phyloP scores from a whole-genome alignment of 257 asterid genomes.

The Solanum habrochaites region DNA sequence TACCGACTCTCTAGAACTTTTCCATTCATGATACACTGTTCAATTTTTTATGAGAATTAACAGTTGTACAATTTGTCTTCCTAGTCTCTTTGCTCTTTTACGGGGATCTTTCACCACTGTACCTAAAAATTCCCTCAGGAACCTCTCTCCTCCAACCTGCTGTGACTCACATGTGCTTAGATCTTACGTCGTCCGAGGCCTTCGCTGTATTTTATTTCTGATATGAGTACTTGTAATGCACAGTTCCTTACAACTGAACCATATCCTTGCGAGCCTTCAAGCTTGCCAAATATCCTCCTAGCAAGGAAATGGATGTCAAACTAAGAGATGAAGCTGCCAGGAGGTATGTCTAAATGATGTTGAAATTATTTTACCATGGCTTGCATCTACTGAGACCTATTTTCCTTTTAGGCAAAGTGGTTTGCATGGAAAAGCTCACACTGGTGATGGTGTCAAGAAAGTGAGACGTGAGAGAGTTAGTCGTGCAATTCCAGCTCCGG shows the following conservation, averaged over 20 bases:
- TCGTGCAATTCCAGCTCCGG: conserved; percentile 86
- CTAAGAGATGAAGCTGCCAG: conserved; percentile 76
- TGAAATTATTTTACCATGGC: background rate
- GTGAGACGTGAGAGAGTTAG: conserved; percentile 50
- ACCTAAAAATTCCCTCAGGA: background rate
- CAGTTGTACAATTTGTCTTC: background rate
- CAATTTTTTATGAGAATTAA: background rate
- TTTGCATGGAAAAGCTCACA: conserved; percentile 36
- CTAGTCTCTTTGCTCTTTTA: background rate
- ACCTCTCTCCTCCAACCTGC: background rate
- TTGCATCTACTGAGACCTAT: background rate
- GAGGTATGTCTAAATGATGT: conserved; percentile 31
- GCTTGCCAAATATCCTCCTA: conserved; percentile 84
- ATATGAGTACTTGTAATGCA: background rate
- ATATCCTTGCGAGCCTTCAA: conserved; percentile 74
- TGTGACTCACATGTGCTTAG: background rate
- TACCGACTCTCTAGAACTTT: background rate
- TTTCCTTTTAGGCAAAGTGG: conserved; percentile 49
- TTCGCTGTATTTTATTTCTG: background rate
- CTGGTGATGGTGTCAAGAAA: conserved; percentile 49
- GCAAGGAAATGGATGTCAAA: conserved; percentile 91
- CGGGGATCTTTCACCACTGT: background rate
- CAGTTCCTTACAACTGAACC: conserved; percentile 79
- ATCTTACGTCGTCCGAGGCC: background rate
- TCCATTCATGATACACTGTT: background rate